A percentile compares a stretch with the other conserved stretches of the same genome.
Evolutionary conservation across 2,329 filamentous ascomycete genomes (phyloP).

Genomic region (Lecanosticta acicola): DNA sequence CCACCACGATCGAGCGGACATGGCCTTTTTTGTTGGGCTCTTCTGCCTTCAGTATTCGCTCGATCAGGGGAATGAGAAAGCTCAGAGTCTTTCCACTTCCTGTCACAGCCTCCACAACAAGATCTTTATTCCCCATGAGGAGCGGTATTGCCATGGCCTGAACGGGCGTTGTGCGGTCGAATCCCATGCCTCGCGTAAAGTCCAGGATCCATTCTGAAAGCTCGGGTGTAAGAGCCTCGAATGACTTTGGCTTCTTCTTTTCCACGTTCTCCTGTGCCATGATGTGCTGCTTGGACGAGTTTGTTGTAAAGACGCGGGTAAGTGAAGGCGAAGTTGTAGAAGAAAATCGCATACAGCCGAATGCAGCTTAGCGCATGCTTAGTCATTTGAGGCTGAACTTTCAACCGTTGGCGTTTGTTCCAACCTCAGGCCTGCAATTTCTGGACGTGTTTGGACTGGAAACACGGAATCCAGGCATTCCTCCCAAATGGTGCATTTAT

Average conservation of each 20-base stretch:
- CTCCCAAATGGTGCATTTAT: no score
- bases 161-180: constrained; percentile 85
- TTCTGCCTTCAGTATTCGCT: constrained; percentile 72
- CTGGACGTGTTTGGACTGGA: no score
- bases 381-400: neutral
- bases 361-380: neutral
- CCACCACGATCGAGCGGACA: constrained; percentile 83
- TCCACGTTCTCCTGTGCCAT: constrained; percentile 21
- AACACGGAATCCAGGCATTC: no score
- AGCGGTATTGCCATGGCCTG: constrained; percentile 86
- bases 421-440: neutral
- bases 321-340: neutral
- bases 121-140: constrained; percentile 84
- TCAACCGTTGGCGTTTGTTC: constrained; percentile 3
- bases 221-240: constrained; percentile 64
- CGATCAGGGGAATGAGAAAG: constrained; percentile 76
- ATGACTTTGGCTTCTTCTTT: constrained; percentile 48
- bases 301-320: neutral
- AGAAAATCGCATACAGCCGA: neutral
- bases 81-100: constrained; percentile 86
- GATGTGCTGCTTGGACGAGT: no score
- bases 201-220: constrained; percentile 81
- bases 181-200: constrained; percentile 77
- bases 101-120: constrained; percentile 86
- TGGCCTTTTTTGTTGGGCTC: constrained; percentile 85